These are phyloP conservation scores for Fusarium aywerte DNA, from an alignment of 2,329 filamentous ascomycete genomes.

Conservation along the genomic window DNA sequence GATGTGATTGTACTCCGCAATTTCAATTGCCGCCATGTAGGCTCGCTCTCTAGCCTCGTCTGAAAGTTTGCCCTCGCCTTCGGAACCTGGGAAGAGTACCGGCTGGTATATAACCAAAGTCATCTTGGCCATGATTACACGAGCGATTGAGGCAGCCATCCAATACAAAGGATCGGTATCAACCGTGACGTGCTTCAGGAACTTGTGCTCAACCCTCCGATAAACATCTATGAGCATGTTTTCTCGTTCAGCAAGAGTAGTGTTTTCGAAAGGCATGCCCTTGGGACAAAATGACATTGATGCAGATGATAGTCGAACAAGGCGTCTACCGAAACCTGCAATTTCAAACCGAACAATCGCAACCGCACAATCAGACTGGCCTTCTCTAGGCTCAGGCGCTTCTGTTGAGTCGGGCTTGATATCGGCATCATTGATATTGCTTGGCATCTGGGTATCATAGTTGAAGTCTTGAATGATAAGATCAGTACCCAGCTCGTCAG, in stretches of 20 bases:
- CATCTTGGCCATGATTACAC: constrained; percentile 81
- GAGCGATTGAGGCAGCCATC: constrained; percentile 74
- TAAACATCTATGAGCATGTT: constrained; percentile 64
- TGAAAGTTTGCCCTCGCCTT: constrained; percentile 64
- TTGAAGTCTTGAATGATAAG: constrained; percentile 55
- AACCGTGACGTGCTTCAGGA: constrained; percentile 63
- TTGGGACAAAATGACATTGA: constrained; percentile 48
- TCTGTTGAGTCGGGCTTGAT: constrained; percentile 60
- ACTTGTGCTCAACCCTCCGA: constrained; percentile 64
- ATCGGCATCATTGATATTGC: constrained; percentile 63
- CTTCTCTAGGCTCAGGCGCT: constrained; percentile 59
- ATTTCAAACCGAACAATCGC: constrained; percentile 64
- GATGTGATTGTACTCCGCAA: constrained; percentile 75
- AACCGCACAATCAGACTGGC: constrained; percentile 64
- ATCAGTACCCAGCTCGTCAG: constrained; percentile 64
- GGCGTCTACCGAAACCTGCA: constrained; percentile 52
- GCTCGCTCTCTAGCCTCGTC: constrained; percentile 74
- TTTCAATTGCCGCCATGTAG: constrained; percentile 77
- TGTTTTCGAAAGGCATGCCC: constrained; percentile 35
- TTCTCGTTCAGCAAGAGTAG: constrained; percentile 53
- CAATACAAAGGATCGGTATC: constrained; percentile 68
- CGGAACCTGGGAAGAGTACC: constrained; percentile 69
- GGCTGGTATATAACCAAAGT: constrained; percentile 82
- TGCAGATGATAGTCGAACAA: constrained; percentile 51
- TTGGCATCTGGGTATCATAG: constrained; percentile 62